Evolutionary conservation across 345 rosid genomes (phyloP).

Genomic region (Citrus hindsii): DNA sequence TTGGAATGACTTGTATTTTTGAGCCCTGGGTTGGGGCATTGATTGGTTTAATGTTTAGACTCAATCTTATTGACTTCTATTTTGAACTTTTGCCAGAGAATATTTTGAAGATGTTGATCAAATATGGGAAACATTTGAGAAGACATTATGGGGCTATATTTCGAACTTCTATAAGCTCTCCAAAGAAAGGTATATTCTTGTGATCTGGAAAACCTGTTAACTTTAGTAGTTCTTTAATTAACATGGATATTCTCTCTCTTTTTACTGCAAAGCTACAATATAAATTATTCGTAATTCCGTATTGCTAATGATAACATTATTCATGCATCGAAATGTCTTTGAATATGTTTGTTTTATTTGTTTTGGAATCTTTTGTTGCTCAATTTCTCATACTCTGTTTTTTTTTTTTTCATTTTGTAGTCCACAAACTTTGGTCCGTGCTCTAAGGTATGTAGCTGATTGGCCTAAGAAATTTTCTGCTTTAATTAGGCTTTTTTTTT

Average conservation of each 20-base stretch:
- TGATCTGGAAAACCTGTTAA: background rate
- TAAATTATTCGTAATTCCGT: background rate
- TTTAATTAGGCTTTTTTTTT: background rate
- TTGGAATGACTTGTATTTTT: background rate
- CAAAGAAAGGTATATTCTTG: slow-evolving; percentile 73
- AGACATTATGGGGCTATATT: slow-evolving; percentile 88
- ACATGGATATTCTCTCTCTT: background rate
- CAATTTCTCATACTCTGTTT: background rate
- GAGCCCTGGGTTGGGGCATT: background rate
- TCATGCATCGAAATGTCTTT: background rate
- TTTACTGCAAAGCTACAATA: background rate
- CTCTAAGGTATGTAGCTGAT: slow-evolving; percentile 65
- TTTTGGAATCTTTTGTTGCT: background rate
- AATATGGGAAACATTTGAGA: slow-evolving; percentile 97
- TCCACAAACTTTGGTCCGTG: slow-evolving; percentile 98
- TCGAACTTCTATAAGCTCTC: slow-evolving; percentile 81
- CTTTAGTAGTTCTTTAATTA: slow-evolving; percentile 12
- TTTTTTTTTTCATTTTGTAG: slow-evolving; percentile 51
- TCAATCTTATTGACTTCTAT: slow-evolving; percentile 10
- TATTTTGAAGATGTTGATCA: slow-evolving; percentile 98
- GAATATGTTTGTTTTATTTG: background rate
- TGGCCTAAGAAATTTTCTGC: background rate
- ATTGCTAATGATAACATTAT: background rate
- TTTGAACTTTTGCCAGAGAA: slow-evolving; percentile 50
- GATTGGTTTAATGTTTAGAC: slow-evolving; percentile 12